Evolutionary conservation across 2,329 filamentous ascomycete genomes (phyloP), one percentile per base, ranked within the genome.

Genomic region (Talaromyces rugulosus): DNA sequence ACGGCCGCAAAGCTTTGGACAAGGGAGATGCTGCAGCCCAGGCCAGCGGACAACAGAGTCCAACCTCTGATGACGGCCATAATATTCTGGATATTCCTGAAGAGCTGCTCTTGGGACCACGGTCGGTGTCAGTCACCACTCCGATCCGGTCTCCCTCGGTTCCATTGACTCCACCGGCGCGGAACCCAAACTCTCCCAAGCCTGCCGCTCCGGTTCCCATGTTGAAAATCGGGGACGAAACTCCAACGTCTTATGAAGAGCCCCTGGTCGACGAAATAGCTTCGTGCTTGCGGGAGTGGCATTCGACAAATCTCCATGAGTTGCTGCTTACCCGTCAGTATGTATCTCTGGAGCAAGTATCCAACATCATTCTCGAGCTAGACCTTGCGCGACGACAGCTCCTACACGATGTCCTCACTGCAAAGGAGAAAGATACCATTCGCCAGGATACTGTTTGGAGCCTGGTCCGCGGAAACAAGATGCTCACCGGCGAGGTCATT

Each of bases 221-320:
- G 90, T 83, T 99, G 59, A 96, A 97, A 76, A 94, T 99, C 73
- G 95, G 95, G 62, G 95, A 99, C 72, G 95, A 99, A 79, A 96
- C 92, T 1, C 91, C 93, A 1, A 96, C 92, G 0, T 97, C 92
- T 5, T 82, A 86, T 16, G 88, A 90, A 8, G 96, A 99, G 74
- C 95, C 95, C 2, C 78, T 99, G 64, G 93, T 99, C 28, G 95
- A 99, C 76, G 95, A 99, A 75, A 98, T 99, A 69, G 93, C 95
- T 14, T 97, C 93, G 3, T 99, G 95, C 74, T 79, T 99, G 65
- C 87, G 95, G 68, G 95, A 99, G 83, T 99, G 95, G 96, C 94
- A 99, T 78, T 96, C 95, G 23, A 96, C 93, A 18, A 96, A 97
- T 72, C 83, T 99, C 16, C 96, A 99, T 77, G 92, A 96, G 73